Evolutionary conservation across 495 filamentous ascomycete species (phyloP).

Genomic region (Podospora comata): DNA sequence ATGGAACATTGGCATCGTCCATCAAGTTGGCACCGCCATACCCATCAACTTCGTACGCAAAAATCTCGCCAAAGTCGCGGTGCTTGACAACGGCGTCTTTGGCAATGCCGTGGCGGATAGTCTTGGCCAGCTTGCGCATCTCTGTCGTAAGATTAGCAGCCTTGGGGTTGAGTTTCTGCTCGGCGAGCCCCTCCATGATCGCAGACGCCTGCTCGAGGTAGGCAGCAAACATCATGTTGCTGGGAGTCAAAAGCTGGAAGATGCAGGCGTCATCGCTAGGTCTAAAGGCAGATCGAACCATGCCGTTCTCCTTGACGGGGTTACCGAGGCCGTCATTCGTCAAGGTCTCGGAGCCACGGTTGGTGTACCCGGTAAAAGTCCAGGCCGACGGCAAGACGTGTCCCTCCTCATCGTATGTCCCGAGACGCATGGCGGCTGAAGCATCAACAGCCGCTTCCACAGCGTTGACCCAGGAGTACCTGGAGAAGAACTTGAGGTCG

Average conservation of each 20-base stretch:
- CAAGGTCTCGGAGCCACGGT: conserved; percentile 56
- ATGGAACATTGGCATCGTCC: conserved; percentile 65
- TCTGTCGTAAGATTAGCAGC: conserved; percentile 43
- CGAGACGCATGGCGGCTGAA: conserved; percentile 56
- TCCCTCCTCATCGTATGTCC: conserved; percentile 57
- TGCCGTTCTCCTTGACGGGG: conserved; percentile 57
- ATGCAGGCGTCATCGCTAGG: conserved; percentile 61
- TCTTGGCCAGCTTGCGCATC: conserved; percentile 52
- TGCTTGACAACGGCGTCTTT: conserved; percentile 34
- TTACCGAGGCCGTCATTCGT: conserved; percentile 60
- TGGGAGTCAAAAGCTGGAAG: conserved; percentile 57
- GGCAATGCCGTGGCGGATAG: conserved; percentile 53
- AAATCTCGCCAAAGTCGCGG: conserved; percentile 45
- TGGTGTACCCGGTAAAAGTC: conserved; percentile 57
- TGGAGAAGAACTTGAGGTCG: conserved; percentile 57
- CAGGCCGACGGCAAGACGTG: conserved; percentile 52
- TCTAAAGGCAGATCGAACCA: conserved; percentile 61
- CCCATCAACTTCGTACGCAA: conserved; percentile 62
- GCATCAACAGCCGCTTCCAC: conserved; percentile 54
- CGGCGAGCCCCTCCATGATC: conserved; percentile 51
- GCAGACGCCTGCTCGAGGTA: conserved; percentile 52
- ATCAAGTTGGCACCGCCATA: conserved; percentile 57
- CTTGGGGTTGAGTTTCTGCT: conserved; percentile 29
- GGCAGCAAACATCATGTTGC: conserved; percentile 64
- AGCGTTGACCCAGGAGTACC: conserved; percentile 58